Conservation (phyloP, 139 green algal species). For the Yamagishiella unicocca region DNA sequence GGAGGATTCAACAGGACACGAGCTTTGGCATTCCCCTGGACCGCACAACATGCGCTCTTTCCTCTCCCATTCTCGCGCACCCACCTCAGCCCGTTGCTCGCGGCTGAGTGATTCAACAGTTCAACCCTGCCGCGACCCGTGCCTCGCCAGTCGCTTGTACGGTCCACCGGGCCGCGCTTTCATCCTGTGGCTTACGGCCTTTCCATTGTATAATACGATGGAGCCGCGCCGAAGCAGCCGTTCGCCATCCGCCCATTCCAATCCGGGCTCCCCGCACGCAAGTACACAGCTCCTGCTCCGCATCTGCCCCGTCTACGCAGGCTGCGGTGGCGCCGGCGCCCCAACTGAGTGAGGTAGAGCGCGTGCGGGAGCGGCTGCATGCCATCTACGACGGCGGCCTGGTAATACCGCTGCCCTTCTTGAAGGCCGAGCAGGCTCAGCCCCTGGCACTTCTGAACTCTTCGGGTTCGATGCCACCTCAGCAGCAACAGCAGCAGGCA, state of each 20-base stretch:
- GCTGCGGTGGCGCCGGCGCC: not conserved
- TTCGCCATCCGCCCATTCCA: too few relatives aligned
- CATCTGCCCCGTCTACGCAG: not conserved
- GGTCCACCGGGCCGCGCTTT: not conserved
- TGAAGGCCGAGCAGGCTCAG: conserved; percentile 74
- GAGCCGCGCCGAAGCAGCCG: too few relatives aligned
- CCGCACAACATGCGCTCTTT: too few relatives aligned
- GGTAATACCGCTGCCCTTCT: conserved; percentile 87
- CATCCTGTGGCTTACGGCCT: not conserved
- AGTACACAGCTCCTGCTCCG: not conserved
- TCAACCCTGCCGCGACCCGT: too few relatives aligned
- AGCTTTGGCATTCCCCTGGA: too few relatives aligned
- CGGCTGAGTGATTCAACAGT: too few relatives aligned
- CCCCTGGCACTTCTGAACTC: conserved; percentile 77
- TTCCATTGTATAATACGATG: too few relatives aligned
- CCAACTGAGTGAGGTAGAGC: conserved; percentile 38
- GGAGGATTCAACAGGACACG: too few relatives aligned
- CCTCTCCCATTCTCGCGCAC: too few relatives aligned
- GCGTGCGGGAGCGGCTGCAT: conserved; percentile 71
- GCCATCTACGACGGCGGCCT: conserved; percentile 75
- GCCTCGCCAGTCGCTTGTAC: not conserved
- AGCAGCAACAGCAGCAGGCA: not conserved
- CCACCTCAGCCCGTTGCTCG: too few relatives aligned
- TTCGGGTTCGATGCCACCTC: not conserved
- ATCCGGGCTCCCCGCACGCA: too few relatives aligned